Evolutionary conservation across 345 rosid genomes (phyloP), one percentile per base, ranked within the genome.

Genomic region (Gossypium anomalum): DNA sequence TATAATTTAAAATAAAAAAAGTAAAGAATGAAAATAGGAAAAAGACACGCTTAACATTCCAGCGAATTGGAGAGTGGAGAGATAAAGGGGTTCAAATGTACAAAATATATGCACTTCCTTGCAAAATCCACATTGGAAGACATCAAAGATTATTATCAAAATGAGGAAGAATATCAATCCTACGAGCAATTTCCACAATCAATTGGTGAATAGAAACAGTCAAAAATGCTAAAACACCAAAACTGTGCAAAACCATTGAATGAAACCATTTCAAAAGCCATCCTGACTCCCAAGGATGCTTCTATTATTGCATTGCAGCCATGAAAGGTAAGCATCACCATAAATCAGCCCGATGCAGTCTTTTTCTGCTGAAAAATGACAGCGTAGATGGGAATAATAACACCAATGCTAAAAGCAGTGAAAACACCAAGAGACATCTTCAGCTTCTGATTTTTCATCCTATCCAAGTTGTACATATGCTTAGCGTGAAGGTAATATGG

Each of bases 381-480:
- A 7, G 99, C 99, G 48, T 82, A 95, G 55, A 95, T n/a, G 1
- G 99, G 99, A 77, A 94, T 90, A 0, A 53, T 73, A n/a, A 85
- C 91, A 38, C 98, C 99, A 20, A 93, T 89, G 88, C 94, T 87
- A 87, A 95, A 90, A 78, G 96, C 99, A 0, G 93, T 82, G 75
- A 93, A 84, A 68, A 95, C 99, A 4, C 69, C 94, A 7, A 95
- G 90, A 68, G 97, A 78, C 94, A 93, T 90, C 86, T 87, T 95
- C 80, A 95, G 82, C 59, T 22, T 83, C 82, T 91, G 99, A 80
- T 84, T 64, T 71, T 88, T 90, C 97, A 95, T 93, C 78, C 89
- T 87, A 81, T 91, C 98, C 94, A 93, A 83, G 82, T 95, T 93
- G 89, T 95, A 95, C 99, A 95, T 93, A 86, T 93, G 97, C 86